A percentile compares a stretch with the other conserved stretches of the same genome.
phyloP scores from a whole-genome alignment of 1,139 yeast genomes.

The Blastobotrys raffinosifermentans region DNA sequence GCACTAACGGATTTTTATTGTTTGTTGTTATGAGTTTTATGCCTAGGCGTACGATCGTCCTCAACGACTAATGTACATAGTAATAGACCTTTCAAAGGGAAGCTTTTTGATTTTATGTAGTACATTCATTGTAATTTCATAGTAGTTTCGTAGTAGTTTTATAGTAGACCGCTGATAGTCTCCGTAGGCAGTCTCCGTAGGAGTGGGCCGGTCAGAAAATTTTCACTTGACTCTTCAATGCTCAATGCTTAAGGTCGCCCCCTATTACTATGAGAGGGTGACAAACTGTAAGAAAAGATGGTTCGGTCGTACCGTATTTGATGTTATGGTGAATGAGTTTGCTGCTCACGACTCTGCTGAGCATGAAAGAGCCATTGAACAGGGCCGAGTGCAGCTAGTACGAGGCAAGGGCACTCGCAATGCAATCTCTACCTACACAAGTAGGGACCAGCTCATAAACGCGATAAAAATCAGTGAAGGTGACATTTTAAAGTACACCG shows the following conservation, averaged over 20 bases:
- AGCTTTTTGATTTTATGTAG: too few relatives aligned
- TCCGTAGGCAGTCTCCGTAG: too few relatives aligned
- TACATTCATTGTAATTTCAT: too few relatives aligned
- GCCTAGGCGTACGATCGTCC: background rate
- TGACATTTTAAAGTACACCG: conserved; percentile 73
- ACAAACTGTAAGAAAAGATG: conserved; percentile 88
- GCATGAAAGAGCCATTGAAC: conserved; percentile 11
- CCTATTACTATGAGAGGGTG: conserved; percentile 78
- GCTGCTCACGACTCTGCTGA: conserved; percentile 59
- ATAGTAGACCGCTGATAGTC: too few relatives aligned
- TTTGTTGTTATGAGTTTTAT: background rate
- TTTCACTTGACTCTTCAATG: conserved; percentile 20
- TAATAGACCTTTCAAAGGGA: conserved; percentile 2
- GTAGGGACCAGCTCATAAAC: background rate
- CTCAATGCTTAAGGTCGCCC: conserved; percentile 58
- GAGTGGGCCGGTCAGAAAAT: too few relatives aligned
- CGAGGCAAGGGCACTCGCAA: conserved; percentile 8
- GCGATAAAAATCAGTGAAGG: conserved; percentile 44
- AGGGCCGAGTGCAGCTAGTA: conserved; percentile 8
- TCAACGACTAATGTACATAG: conserved; percentile 3
- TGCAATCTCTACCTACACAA: background rate
- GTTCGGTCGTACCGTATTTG: conserved; percentile 75
- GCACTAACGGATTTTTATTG: background rate
- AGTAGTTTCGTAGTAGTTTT: too few relatives aligned
- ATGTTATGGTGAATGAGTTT: conserved; percentile 74